Evolutionary conservation across 495 filamentous ascomycete genomes (phyloP).

Genomic region (Aspergillus nidulans): DNA sequence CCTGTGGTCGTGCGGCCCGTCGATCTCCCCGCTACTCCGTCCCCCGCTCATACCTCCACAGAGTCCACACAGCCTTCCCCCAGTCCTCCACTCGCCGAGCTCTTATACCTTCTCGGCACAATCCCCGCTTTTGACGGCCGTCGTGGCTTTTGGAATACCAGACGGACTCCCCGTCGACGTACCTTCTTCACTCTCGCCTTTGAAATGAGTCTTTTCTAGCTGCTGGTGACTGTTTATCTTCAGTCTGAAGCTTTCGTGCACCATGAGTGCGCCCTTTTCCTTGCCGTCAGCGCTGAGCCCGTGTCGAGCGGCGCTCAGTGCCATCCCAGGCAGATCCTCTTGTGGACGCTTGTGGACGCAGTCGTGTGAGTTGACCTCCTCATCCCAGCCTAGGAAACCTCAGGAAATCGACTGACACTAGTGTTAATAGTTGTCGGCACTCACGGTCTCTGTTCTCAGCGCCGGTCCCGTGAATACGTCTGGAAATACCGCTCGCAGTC

Average conservation of each 20-base stretch:
- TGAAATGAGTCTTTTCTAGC: conserved; percentile 8
- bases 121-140: not conserved
- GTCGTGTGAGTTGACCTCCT: conserved; percentile 20
- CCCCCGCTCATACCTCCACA: conserved; percentile 2
- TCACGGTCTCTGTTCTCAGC: conserved; percentile 10
- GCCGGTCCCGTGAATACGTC: conserved; percentile 6
- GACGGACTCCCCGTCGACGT: not conserved
- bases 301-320: conserved; percentile 26
- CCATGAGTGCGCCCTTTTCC: conserved; percentile 30
- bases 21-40: conserved; percentile 13
- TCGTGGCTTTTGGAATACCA: not conserved
- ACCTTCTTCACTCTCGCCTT: not conserved
- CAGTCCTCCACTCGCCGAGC: not conserved
- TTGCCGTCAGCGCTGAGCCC: conserved; percentile 31
- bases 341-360: conserved; percentile 13
- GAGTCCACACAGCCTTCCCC: conserved; percentile 2
- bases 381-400: not conserved
- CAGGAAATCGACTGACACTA: not conserved
- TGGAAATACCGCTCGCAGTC: conserved; percentile 8
- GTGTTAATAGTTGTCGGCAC: conserved; percentile 15
- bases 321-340: conserved; percentile 24
- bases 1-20: conserved; percentile 3
- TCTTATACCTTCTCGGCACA: not conserved
- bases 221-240: not conserved
- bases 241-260: conserved; percentile 1